Base-by-base conservation (phyloP, 257 asterid genomes). In the Petunia secreta region DNA sequence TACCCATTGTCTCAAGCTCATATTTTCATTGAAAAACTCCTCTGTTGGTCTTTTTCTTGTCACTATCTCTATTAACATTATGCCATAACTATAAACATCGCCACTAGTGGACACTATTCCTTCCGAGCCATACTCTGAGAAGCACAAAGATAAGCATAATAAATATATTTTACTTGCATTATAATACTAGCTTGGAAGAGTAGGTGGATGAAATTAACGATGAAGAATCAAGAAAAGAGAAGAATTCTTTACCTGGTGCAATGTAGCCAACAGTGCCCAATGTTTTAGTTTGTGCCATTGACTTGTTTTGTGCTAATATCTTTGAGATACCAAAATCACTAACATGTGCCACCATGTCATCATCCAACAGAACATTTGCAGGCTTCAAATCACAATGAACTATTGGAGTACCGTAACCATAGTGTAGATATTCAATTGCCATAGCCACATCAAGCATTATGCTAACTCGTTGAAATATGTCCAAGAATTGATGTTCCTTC, bases 311-410 rank as follows among this genome's bases (percentile, higher is more conserved):
- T 2, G 25, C 80, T 40, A 85, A 48, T 0, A 87, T 76, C 79
- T 87, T 87, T 1, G 90, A 75, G 63, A 87, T 87, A 14, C 90
- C 90, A 41, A 87, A 87, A 79, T 87, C 90, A 79, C 88, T 81
- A 46, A 87, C 87, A 83, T 85, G 88, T 58, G 86, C 88, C 43
- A 83, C 84, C 81, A 82, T 4, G 8, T 87, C 86, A 53, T 9
- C 67, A 63, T 87, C 90, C 9, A 87, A 75, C 3, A 87, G 78
- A 63, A 87, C 85, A 73, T 85, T 85, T 43, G 54, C 40, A 3
- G 88, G 88, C 81, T 87, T 87, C 2, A 87, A 73, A 76, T 87
- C 88, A 38, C 90, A 85, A 75, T 85, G 90, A 16, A 87, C 87
- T 4, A 87, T 78, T 4, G 87, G 88, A 5, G 43, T 57, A 48